A percentile compares a stretch with the other conserved stretches of the same genome.
These are phyloP conservation scores for Corrigiola litoralis DNA, from an alignment of 179 eudicot species.

Conservation along the genomic window DNA sequence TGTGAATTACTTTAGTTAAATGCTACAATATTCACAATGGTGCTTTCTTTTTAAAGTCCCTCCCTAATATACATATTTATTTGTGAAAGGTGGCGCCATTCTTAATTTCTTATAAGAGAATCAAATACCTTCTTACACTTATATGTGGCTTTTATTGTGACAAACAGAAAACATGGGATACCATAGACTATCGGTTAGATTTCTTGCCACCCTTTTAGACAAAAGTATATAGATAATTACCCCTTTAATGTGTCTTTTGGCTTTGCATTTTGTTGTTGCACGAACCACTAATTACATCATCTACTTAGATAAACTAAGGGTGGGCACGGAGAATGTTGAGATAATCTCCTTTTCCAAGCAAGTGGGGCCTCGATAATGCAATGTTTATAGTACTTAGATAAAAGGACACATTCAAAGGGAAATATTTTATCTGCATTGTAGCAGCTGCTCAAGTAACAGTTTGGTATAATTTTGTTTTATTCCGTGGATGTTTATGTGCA, in stretches of 20 bases:
- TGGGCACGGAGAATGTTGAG: constrained; percentile 1
- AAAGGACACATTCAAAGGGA: background rate
- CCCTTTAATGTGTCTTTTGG: background rate
- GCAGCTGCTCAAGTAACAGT: too few relatives aligned
- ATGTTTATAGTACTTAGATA: constrained; percentile 3
- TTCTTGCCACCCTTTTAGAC: constrained; percentile 9
- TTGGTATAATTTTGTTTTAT: too few relatives aligned
- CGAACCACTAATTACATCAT: constrained; percentile 15
- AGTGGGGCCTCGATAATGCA: constrained; percentile 19
- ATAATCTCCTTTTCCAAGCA: constrained; percentile 12
- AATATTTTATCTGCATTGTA: too few relatives aligned
- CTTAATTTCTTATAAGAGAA: background rate
- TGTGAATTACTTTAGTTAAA: background rate
- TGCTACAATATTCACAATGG: background rate
- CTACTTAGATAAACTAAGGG: constrained; percentile 1
- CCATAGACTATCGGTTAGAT: constrained; percentile 14
- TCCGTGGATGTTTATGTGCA: too few relatives aligned
- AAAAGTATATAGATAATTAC: background rate
- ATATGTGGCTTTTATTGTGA: constrained; percentile 1
- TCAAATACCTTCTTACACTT: constrained; percentile 3
- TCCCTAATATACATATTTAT: background rate
- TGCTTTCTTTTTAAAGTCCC: constrained; percentile 1
- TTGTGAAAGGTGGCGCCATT: background rate
- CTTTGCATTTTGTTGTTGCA: constrained; percentile 11
- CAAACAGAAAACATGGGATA: constrained; percentile 17